Evolutionary conservation across 202 grass and related monocot species (phyloP).

Genomic region (Zoysia matrella): DNA sequence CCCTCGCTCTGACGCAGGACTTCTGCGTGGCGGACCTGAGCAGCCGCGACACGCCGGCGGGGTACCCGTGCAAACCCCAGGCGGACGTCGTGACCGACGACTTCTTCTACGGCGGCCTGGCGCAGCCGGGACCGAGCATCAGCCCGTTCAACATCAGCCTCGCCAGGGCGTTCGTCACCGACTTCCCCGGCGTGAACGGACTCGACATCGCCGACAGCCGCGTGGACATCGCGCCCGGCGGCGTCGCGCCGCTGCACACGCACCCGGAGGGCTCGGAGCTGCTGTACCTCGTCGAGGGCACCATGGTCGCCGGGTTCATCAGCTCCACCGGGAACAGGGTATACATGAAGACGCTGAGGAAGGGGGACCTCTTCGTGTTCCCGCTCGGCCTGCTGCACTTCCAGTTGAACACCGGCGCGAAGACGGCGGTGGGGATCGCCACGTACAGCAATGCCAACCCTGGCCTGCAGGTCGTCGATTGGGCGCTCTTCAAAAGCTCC

Average conservation of each 20-base stretch:
- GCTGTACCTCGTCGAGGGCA: conserved; percentile 43
- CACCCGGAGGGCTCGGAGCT: conserved; percentile 64
- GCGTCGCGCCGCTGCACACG: conserved; percentile 66
- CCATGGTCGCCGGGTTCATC: conserved; percentile 51
- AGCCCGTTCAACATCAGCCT: conserved; percentile 47
- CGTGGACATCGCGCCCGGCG: conserved; percentile 33
- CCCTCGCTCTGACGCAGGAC: conserved; percentile 51
- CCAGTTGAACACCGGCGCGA: conserved; percentile 55
- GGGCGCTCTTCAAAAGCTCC: conserved; percentile 55
- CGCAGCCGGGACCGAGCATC: conserved; percentile 16
- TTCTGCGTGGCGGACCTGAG: conserved; percentile 67
- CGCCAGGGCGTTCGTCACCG: conserved; percentile 38
- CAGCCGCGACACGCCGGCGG: conserved; percentile 49
- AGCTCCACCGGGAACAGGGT: conserved; percentile 35
- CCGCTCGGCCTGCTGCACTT: conserved; percentile 67
- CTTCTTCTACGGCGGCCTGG: conserved; percentile 58
- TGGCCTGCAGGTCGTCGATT: conserved; percentile 51
- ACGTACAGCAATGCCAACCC: conserved; percentile 57
- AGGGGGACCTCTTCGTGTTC: conserved; percentile 60
- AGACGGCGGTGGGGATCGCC: conserved; percentile 39
- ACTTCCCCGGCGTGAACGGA: conserved; percentile 64
- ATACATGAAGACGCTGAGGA: conserved; percentile 39
- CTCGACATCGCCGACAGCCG: conserved; percentile 52
- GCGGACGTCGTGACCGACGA: conserved; percentile 24
- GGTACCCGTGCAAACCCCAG: conserved; percentile 61